Conservation (phyloP, 2,329 filamentous ascomycete species). For the Trichophyton simii region DNA sequence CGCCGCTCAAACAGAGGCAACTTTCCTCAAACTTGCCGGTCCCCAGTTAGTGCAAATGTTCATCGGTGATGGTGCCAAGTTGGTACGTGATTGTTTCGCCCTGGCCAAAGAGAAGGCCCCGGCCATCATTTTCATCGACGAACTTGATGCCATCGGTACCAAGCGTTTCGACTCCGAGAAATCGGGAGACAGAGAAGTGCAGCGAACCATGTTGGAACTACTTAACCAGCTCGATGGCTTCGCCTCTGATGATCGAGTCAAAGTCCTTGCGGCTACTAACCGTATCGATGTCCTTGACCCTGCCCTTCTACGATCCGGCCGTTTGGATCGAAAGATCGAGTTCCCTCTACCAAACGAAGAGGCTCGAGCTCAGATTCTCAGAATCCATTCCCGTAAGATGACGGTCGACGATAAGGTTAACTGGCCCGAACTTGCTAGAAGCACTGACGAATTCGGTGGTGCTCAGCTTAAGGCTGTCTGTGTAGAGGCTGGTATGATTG, state of each 20-base stretch:
- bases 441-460: slow-evolving; percentile 96
- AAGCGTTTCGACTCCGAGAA: slow-evolving; percentile 99
- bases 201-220: slow-evolving; percentile 96
- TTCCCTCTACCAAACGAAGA: slow-evolving; percentile 98
- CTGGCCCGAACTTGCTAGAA: slow-evolving; percentile 88
- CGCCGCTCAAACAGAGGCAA: slow-evolving; percentile 94
- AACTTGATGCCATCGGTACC: slow-evolving; percentile 93
- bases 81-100: slow-evolving; percentile 94
- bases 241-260: slow-evolving; percentile 91
- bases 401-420: slow-evolving; percentile 85
- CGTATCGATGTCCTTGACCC: slow-evolving; percentile 88
- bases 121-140: slow-evolving; percentile 98
- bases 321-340: slow-evolving; percentile 93
- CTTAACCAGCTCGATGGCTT: slow-evolving; percentile 98
- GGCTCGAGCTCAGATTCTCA: slow-evolving; percentile 88
- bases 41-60: slow-evolving; percentile 99
- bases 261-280: slow-evolving; percentile 90
- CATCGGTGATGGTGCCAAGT: slow-evolving; percentile 94
- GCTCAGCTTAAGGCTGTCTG: slow-evolving; percentile 97
- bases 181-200: slow-evolving; percentile 92
- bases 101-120: slow-evolving; percentile 97
- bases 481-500: slow-evolving; percentile 98
- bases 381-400: slow-evolving; percentile 98
- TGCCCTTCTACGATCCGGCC: slow-evolving; percentile 77
- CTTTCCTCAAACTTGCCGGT: slow-evolving; percentile 94